Conservation (phyloP, 495 filamentous ascomycete species). For the Amphirosellinia nigrospora region DNA sequence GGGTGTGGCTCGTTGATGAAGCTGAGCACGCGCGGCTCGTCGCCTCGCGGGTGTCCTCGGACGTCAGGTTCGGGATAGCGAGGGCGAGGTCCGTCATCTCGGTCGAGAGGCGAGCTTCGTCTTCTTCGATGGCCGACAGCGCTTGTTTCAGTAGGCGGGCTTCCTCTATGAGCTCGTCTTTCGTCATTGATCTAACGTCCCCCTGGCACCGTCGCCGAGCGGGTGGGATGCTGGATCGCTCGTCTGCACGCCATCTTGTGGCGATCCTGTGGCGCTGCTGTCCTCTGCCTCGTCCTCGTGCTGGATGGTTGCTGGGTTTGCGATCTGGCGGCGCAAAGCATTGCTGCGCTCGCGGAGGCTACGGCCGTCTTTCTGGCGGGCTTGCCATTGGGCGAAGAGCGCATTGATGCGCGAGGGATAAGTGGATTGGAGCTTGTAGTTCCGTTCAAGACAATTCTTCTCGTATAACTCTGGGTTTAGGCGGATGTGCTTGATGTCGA, state of each 20-base stretch:
- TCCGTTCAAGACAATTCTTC: conserved; percentile 82
- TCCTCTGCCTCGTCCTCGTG: conserved; percentile 44
- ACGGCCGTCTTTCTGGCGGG: conserved; percentile 59
- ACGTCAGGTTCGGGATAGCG: conserved; percentile 86
- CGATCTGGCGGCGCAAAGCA: conserved; percentile 53
- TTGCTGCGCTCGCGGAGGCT: conserved; percentile 65
- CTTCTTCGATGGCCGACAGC: conserved; percentile 62
- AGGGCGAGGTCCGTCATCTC: conserved; percentile 79
- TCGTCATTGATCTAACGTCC: conserved; percentile 40
- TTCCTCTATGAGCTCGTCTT: conserved; percentile 63
- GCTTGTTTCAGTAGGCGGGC: conserved; percentile 72
- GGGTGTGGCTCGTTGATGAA: conserved; percentile 78
- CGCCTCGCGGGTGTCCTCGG: conserved; percentile 71
- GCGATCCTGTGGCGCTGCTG: conserved; percentile 26
- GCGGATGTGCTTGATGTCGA: conserved; percentile 90
- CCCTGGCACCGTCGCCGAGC: background rate
- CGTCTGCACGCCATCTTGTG: background rate
- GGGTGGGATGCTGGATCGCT: background rate
- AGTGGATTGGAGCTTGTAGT: conserved; percentile 71
- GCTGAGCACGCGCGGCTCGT: conserved; percentile 57
- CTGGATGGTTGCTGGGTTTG: conserved; percentile 48
- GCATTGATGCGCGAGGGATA: conserved; percentile 73
- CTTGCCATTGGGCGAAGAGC: conserved; percentile 70
- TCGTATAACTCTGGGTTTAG: conserved; percentile 77
- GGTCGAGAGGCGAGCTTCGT: conserved; percentile 63